Evolutionary conservation across 2,329 filamentous ascomycete species (phyloP).

Genomic region (Stachybotrys chlorohalonatus): DNA sequence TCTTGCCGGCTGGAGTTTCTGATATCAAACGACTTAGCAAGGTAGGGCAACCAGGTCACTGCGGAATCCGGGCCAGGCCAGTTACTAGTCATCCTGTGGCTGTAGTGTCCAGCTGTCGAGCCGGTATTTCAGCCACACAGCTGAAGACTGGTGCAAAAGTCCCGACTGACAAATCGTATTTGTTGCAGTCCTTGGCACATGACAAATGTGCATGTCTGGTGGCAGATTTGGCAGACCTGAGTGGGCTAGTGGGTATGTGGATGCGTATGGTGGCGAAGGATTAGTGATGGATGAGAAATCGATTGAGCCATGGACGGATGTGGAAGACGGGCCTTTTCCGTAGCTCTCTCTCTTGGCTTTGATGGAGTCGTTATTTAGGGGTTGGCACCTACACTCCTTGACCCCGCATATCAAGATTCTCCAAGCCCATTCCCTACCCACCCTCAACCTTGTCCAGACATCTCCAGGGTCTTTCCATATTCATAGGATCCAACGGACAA

Average conservation of each 20-base stretch:
- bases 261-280: not conserved
- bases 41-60: no score
- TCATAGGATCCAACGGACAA: not conserved
- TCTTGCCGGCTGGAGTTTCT: no score
- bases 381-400: not conserved
- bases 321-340: no score
- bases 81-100: no score
- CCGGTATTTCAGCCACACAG: no score
- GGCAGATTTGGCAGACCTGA: not conserved
- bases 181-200: not conserved
- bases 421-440: not conserved
- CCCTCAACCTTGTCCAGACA: not conserved
- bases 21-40: no score
- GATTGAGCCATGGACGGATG: not conserved
- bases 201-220: not conserved
- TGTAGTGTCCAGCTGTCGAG: no score
- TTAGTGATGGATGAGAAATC: not conserved
- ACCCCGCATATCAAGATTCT: not conserved
- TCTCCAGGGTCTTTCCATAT: not conserved
- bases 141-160: no score
- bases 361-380: no score
- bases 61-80: no score
- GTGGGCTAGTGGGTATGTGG: not conserved
- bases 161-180: no score
- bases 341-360: no score